Evolutionary conservation across 352 stramenopile species (phyloP).

Genomic region (Phytophthora agathidicida): DNA sequence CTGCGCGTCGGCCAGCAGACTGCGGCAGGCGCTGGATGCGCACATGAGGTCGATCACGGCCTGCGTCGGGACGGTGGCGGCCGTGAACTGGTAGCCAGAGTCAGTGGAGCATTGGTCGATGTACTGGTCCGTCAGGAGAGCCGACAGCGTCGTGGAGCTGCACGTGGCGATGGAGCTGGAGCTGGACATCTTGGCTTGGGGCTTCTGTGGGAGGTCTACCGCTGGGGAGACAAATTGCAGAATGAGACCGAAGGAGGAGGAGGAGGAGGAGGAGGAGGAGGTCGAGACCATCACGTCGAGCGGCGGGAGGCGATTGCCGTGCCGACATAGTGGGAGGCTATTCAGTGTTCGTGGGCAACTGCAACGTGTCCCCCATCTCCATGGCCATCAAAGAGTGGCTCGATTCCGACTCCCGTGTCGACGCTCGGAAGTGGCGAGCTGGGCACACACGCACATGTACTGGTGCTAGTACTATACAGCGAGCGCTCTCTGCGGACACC

Average conservation of each 20-base stretch:
- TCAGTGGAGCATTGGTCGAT: slow-evolving; percentile 31
- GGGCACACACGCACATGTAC: no score
- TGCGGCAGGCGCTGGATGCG: slow-evolving; percentile 23
- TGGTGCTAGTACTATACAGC: no score
- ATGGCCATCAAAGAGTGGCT: slow-evolving; percentile 25
- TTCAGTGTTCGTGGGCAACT: slow-evolving; percentile 13
- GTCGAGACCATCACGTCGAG: slow-evolving; percentile 10
- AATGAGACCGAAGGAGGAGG: slow-evolving; percentile 16
- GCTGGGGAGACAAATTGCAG: slow-evolving; percentile 37
- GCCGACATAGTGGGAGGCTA: background rate
- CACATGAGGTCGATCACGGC: slow-evolving; percentile 40
- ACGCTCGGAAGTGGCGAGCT: no score
- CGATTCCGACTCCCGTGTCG: background rate
- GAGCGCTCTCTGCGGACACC: background rate
- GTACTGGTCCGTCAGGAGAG: slow-evolving; percentile 35
- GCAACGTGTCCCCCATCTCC: slow-evolving; percentile 10
- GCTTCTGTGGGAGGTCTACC: slow-evolving; percentile 14
- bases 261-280: background rate
- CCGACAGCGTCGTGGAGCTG: slow-evolving; percentile 8
- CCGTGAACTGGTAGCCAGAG: slow-evolving; percentile 41
- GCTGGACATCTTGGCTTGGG: slow-evolving; percentile 15
- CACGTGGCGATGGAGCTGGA: slow-evolving; percentile 21
- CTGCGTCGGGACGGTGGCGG: slow-evolving; percentile 26
- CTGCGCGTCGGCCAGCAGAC: slow-evolving; percentile 23
- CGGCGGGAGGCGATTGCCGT: background rate